These are phyloP conservation scores for Aspergillus piperis DNA, from an alignment of 2,329 filamentous ascomycete species.

Conservation along the genomic window DNA sequence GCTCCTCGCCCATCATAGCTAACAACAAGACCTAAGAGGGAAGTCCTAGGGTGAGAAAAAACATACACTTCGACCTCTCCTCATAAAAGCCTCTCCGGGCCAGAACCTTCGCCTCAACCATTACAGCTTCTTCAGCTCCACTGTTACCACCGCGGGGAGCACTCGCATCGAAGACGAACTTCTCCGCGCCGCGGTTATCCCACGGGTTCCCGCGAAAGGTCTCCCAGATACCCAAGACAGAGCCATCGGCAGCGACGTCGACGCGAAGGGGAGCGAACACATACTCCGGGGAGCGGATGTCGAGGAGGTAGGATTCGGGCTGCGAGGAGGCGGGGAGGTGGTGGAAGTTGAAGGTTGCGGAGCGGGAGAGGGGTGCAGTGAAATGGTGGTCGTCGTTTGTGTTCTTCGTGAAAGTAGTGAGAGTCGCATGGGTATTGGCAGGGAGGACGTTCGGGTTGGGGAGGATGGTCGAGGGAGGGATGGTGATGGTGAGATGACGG, in stretches of 20 bases:
- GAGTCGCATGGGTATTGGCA: conserved; percentile 55
- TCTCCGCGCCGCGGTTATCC: conserved; percentile 71
- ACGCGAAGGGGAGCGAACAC: conserved; percentile 78
- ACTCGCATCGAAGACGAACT: conserved; percentile 38
- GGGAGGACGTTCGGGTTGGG: conserved; percentile 45
- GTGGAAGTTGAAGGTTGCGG: conserved; percentile 73
- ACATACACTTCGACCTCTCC: conserved; percentile 73
- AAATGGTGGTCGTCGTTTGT: conserved; percentile 36
- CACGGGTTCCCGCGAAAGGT: conserved; percentile 88
- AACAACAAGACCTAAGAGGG: not conserved
- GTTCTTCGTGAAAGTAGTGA: conserved; percentile 37
- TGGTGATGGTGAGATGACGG: conserved; percentile 36
- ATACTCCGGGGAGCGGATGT: conserved; percentile 73
- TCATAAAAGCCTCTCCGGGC: conserved; percentile 74
- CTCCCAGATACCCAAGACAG: conserved; percentile 70
- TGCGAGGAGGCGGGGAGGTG: conserved; percentile 56
- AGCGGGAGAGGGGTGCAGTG: conserved; percentile 65
- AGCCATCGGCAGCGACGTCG: conserved; percentile 56
- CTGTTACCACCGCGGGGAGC: conserved; percentile 11
- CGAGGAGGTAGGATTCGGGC: conserved; percentile 70
- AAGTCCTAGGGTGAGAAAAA: conserved; percentile 25
- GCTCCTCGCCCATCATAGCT: not conserved
- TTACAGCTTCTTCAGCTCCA: conserved; percentile 36
- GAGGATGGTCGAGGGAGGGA: conserved; percentile 46
- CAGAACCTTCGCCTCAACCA: conserved; percentile 64